Conservation (phyloP, 2,329 filamentous ascomycete genomes). For the Cladorrhinum sp. region DNA sequence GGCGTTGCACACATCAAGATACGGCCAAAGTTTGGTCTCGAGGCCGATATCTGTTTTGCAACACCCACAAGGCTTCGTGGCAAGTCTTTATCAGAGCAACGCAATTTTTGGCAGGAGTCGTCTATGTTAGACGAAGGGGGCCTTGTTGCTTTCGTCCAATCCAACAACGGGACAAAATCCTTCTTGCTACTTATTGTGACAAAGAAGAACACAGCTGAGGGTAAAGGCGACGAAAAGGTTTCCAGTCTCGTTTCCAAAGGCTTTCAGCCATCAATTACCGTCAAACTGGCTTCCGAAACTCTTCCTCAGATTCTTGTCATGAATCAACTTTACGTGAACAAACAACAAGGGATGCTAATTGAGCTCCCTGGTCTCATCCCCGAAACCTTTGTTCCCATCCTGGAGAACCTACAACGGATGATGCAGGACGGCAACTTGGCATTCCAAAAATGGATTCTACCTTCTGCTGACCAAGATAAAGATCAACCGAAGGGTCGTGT, state of each 20-base stretch:
- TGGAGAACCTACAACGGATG: slow-evolving; percentile 19
- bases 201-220: slow-evolving; percentile 9
- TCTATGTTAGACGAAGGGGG: slow-evolving; percentile 21
- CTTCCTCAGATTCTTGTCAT: neutral
- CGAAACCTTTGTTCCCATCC: slow-evolving; percentile 17
- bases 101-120: slow-evolving; percentile 25
- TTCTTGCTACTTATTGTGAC: slow-evolving; percentile 23
- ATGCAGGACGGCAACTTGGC: slow-evolving; percentile 10
- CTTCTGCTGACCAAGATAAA: neutral
- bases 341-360: slow-evolving; percentile 12
- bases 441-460: slow-evolving; percentile 17
- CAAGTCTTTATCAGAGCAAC: slow-evolving; percentile 4
- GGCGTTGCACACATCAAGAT: slow-evolving; percentile 7
- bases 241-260: slow-evolving; percentile 5
- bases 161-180: slow-evolving; percentile 11
- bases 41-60: slow-evolving; percentile 21
- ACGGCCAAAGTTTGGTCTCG: slow-evolving; percentile 7
- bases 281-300: slow-evolving; percentile 5
- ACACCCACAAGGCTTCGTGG: slow-evolving; percentile 16
- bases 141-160: slow-evolving; percentile 22
- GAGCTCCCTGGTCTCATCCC: slow-evolving; percentile 19
- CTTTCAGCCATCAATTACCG: neutral
- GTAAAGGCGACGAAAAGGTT: neutral
- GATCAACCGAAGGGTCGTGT: neutral
- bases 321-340: slow-evolving; percentile 9